A percentile compares a stretch with the other conserved stretches of the same genome.
Evolutionary conservation across 1,139 yeast species (phyloP).

Genomic region (Candida tropicalis): DNA sequence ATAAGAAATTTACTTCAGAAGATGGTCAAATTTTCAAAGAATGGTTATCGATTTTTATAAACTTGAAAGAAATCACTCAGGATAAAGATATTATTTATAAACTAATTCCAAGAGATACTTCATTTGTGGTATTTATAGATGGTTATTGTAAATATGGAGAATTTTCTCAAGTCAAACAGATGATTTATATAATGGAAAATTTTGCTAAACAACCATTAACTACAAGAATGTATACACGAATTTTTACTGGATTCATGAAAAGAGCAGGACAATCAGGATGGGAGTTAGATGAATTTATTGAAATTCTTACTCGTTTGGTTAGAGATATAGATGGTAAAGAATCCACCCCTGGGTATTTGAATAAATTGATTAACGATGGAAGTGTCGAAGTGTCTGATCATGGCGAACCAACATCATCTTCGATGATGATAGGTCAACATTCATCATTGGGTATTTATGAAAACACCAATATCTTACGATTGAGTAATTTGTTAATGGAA

Average conservation of each 20-base stretch:
- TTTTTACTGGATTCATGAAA: conserved; percentile 6
- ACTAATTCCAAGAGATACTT: conserved; percentile 28
- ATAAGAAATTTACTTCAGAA: conserved; percentile 22
- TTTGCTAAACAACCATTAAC: conserved; percentile 28
- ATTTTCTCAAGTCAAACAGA: conserved; percentile 17
- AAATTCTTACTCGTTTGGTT: conserved; percentile 3
- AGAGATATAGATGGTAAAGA: conserved; percentile 6
- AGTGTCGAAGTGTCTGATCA: not conserved
- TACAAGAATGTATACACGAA: conserved; percentile 22
- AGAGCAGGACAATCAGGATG: conserved; percentile 1
- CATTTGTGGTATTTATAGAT: conserved; percentile 28
- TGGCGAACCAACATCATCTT: too few species aligned
- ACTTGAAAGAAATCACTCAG: conserved; percentile 29
- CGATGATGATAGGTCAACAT: not conserved
- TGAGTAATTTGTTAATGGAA: conserved; percentile 10
- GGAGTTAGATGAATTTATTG: conserved; percentile 8
- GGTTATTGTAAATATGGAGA: conserved; percentile 16
- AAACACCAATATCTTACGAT: conserved; percentile 1
- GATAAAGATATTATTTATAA: conserved; percentile 14
- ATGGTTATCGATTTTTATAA: conserved; percentile 23
- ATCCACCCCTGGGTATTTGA: not conserved
- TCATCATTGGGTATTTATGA: not conserved
- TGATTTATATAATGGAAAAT: conserved; percentile 22
- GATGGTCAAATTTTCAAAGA: conserved; percentile 20
- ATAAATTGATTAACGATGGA: conserved; percentile 1